These are phyloP conservation scores for Apiotrichum sp. DNA, from an alignment of 1,284 basidiomycete genomes.

Conservation along the genomic window DNA sequence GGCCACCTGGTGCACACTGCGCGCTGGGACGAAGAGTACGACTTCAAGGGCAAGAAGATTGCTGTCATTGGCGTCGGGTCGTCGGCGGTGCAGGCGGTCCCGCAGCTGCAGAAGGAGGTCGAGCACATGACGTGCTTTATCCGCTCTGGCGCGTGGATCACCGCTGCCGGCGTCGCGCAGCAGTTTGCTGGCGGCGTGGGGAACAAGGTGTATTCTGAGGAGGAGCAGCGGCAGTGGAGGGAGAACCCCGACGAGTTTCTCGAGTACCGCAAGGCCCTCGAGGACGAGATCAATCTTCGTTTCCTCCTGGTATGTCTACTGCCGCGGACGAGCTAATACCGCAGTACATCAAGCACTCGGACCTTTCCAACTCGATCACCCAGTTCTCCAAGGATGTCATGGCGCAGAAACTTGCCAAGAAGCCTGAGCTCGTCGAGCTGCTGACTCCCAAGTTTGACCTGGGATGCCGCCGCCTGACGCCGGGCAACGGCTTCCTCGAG, in stretches of 20 bases:
- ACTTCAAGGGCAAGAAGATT: constrained; percentile 14
- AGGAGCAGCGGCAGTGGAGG: constrained; percentile 18
- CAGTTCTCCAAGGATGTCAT: constrained; percentile 14
- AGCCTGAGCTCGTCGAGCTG: constrained; percentile 22
- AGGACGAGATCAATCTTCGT: constrained; percentile 25
- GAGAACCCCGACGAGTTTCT: constrained; percentile 19
- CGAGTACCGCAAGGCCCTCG: constrained; percentile 29
- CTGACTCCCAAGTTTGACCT: constrained; percentile 24
- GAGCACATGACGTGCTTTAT: constrained; percentile 10
- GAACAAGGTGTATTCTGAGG: constrained; percentile 30
- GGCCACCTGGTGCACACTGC: constrained; percentile 28
- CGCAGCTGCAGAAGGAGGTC: constrained; percentile 22
- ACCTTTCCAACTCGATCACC: not conserved
- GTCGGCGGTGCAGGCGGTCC: constrained; percentile 22
- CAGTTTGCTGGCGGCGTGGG: constrained; percentile 22
- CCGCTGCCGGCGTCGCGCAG: constrained; percentile 19
- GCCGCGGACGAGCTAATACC: too few relatives aligned
- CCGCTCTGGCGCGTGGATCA: constrained; percentile 27
- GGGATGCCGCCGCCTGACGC: constrained; percentile 39
- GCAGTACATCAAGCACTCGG: constrained; percentile 14
- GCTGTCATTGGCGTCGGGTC: constrained; percentile 18
- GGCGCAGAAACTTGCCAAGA: constrained; percentile 15
- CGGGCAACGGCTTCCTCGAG: constrained; percentile 42
- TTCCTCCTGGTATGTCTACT: constrained; percentile 13
- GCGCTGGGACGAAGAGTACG: constrained; percentile 17